phyloP scores from a whole-genome alignment of 2,329 filamentous ascomycete species.

The Botrytis deweyae region DNA sequence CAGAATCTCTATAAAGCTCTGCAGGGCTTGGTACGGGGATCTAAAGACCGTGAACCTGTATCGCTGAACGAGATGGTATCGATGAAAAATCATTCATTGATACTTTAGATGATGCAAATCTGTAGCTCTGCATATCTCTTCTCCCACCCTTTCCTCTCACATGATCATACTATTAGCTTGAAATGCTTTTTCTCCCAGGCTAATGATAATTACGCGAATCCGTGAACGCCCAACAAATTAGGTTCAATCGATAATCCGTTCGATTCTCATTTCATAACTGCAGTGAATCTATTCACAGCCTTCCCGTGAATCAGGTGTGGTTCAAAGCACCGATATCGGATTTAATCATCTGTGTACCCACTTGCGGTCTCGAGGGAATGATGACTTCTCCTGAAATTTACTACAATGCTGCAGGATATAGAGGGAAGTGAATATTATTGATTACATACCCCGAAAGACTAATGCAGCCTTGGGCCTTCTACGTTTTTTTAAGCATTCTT shows the following conservation, averaged over 20 bases:
- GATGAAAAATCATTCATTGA: accelerated
- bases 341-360: not conserved
- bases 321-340: not conserved
- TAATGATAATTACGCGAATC: not conserved
- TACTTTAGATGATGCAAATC: accelerated
- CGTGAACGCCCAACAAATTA: not conserved
- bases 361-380: not conserved
- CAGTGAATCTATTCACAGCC: not conserved
- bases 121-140: not conserved
- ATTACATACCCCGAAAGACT: not conserved
- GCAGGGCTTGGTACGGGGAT: not conserved
- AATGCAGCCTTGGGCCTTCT: not conserved
- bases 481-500: not conserved
- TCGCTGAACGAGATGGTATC: not conserved
- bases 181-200: not conserved
- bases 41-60: not conserved
- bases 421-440: not conserved
- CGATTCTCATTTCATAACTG: not conserved
- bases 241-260: not conserved
- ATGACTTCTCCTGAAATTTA: not conserved
- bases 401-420: not conserved
- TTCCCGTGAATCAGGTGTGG: not conserved
- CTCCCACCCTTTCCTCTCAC: not conserved
- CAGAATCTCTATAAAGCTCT: not conserved
- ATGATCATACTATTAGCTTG: not conserved